phyloP scores from a whole-genome alignment of 1,284 basidiomycete species.

The Vanrija pseudolonga region DNA sequence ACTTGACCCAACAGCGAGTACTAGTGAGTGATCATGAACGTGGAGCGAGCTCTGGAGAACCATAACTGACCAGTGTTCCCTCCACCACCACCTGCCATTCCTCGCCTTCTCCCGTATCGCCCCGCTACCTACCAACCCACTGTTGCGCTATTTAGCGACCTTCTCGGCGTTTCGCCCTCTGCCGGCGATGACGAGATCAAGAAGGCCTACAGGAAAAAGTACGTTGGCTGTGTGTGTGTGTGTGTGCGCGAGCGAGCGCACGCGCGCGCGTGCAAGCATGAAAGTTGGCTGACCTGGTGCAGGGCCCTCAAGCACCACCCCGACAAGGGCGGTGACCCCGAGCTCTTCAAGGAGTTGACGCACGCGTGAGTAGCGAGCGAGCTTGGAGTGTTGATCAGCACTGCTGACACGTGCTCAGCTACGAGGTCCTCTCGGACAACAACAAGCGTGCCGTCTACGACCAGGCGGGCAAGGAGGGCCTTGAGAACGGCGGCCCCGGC shows the following conservation, averaged over 20 bases:
- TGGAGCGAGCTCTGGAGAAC: no score
- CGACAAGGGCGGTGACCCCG: constrained; percentile 95
- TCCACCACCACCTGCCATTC: neutral
- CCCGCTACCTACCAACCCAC: no score
- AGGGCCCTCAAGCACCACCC: constrained; percentile 89
- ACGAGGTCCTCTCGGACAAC: constrained; percentile 88
- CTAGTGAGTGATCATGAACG: constrained; percentile 52
- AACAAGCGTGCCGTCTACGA: constrained; percentile 86
- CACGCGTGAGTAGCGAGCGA: constrained; percentile 69
- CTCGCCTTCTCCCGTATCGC: no score
- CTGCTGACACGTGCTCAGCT: constrained; percentile 54
- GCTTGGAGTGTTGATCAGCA: neutral
- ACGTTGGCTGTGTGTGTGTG: constrained; percentile 17
- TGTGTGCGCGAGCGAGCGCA: no score
- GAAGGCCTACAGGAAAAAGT: constrained; percentile 95
- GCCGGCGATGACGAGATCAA: constrained; percentile 80
- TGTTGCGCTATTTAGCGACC: constrained; percentile 52
- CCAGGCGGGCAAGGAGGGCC: constrained; percentile 86
- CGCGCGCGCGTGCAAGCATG: neutral
- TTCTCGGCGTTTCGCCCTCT: constrained; percentile 72
- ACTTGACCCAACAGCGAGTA: constrained; percentile 62
- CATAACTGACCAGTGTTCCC: no score
- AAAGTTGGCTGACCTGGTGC: constrained; percentile 18
- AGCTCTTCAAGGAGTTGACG: constrained; percentile 96
- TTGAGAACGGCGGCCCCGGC: constrained; percentile 81